Evolutionary conservation across 2,329 filamentous ascomycete species (phyloP).

Genomic region (Claviceps fusiformis): DNA sequence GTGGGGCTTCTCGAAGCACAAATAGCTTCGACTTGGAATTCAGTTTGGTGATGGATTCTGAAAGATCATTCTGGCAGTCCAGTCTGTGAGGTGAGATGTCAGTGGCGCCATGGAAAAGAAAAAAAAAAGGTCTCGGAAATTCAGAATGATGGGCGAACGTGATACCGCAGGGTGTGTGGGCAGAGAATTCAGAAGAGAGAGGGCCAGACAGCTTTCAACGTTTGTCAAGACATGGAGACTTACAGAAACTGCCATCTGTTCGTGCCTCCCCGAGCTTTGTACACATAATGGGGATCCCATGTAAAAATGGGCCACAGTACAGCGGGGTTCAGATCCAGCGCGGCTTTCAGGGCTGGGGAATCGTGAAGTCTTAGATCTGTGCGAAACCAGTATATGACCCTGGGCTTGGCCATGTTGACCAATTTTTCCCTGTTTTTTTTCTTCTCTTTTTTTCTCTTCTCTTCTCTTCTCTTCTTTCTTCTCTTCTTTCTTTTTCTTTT

Average conservation of each 20-base stretch:
- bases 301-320: slow-evolving; percentile 65
- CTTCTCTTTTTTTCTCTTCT: neutral
- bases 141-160: neutral
- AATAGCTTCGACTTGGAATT: slow-evolving; percentile 60
- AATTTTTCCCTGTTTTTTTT: neutral
- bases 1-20: slow-evolving; percentile 57
- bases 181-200: no score
- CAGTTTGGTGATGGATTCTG: slow-evolving; percentile 50
- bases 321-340: slow-evolving; percentile 53
- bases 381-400: slow-evolving; percentile 65
- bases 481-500: neutral
- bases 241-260: slow-evolving; percentile 65
- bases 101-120: neutral
- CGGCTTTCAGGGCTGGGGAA: slow-evolving; percentile 59
- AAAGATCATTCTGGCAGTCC: slow-evolving; percentile 62
- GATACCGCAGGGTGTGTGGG: neutral
- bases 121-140: neutral
- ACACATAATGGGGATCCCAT: slow-evolving; percentile 73
- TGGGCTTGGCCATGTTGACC: slow-evolving; percentile 17
- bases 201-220: neutral
- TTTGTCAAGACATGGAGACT: slow-evolving; percentile 8
- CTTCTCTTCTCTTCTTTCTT: neutral
- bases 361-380: slow-evolving; percentile 69
- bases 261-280: slow-evolving; percentile 52
- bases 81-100: slow-evolving; percentile 28